Evolutionary conservation across 1,284 basidiomycete species (phyloP).

Genomic region (Trichosporon ovoides): DNA sequence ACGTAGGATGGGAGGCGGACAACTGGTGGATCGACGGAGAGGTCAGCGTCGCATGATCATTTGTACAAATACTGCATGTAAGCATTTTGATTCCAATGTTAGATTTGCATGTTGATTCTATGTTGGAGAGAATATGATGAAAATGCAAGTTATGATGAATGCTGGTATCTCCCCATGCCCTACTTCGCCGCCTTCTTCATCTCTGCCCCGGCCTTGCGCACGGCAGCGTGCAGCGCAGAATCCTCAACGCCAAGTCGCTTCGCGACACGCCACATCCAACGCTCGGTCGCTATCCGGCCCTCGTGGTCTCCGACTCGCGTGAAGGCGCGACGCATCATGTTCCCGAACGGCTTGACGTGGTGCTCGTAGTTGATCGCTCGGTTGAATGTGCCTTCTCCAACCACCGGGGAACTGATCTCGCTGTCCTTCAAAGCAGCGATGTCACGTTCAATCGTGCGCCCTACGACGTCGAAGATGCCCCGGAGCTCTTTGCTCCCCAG

Average conservation of each 20-base stretch:
- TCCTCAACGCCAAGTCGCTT: not conserved
- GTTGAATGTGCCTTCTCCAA: not conserved
- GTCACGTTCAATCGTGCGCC: constrained; percentile 11
- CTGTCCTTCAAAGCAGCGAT: not conserved
- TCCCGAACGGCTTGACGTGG: constrained; percentile 34
- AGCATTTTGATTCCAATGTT: too few relatives aligned
- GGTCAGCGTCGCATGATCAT: constrained; percentile 24
- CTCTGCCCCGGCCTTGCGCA: not conserved
- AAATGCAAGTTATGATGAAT: not conserved
- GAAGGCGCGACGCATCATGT: constrained; percentile 28
- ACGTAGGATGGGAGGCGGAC: constrained; percentile 69
- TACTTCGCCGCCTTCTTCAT: constrained; percentile 2
- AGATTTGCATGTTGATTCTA: too few relatives aligned
- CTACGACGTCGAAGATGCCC: constrained; percentile 20
- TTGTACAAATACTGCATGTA: constrained; percentile 2
- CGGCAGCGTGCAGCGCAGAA: not conserved
- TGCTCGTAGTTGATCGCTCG: constrained; percentile 16
- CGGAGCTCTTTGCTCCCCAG: constrained; percentile 9
- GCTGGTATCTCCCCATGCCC: not conserved
- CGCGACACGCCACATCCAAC: constrained; percentile 19
- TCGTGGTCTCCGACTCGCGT: constrained; percentile 24
- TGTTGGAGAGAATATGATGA: too few relatives aligned
- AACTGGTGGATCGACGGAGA: constrained; percentile 50
- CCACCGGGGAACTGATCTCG: not conserved
- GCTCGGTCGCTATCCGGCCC: constrained; percentile 19